Percentiles rank a stretch among this genome's conserved stretches.
Conservation (phyloP, 257 asterid genomes). For the Buddleja alternifolia region DNA sequence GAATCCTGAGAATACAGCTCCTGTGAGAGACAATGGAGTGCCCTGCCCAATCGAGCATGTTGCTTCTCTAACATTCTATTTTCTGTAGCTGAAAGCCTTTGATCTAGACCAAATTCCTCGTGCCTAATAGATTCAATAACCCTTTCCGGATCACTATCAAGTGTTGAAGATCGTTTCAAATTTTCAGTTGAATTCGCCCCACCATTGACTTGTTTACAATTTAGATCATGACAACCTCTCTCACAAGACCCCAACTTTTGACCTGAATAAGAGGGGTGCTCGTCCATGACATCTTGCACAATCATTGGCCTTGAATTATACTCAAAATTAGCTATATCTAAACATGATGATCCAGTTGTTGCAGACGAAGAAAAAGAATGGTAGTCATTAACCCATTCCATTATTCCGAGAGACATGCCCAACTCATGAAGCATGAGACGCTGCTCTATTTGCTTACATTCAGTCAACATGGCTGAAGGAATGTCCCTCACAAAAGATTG, state of each 20-base stretch:
- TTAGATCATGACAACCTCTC: slow-evolving; percentile 27
- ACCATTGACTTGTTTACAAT: slow-evolving; percentile 28
- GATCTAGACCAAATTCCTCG: slow-evolving; percentile 89
- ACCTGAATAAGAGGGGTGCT: slow-evolving; percentile 30
- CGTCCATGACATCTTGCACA: slow-evolving; percentile 26
- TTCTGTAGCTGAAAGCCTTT: slow-evolving; percentile 59
- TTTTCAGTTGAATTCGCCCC: slow-evolving; percentile 34
- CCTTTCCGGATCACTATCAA: slow-evolving; percentile 45
- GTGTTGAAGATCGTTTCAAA: slow-evolving; percentile 22
- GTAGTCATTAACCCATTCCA: slow-evolving; percentile 86
- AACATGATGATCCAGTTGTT: slow-evolving; percentile 45
- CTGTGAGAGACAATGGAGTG: slow-evolving; percentile 95
- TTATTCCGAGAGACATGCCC: slow-evolving; percentile 81
- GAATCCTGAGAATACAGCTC: slow-evolving; percentile 98
- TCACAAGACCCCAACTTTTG: slow-evolving; percentile 33
- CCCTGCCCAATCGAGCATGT: slow-evolving; percentile 97
- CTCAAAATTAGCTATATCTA: slow-evolving; percentile 36
- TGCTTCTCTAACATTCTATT: slow-evolving; percentile 84
- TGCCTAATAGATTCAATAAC: slow-evolving; percentile 72
- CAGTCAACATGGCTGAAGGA: slow-evolving; percentile 69
- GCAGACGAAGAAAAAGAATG: slow-evolving; percentile 47
- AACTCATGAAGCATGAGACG: slow-evolving; percentile 90
- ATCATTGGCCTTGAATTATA: slow-evolving; percentile 32
- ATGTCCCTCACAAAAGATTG: slow-evolving; percentile 70
- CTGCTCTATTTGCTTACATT: slow-evolving; percentile 63